These are phyloP conservation scores for Epicoccum sorghinum DNA, from an alignment of 2,329 filamentous ascomycete species.

Conservation along the genomic window DNA sequence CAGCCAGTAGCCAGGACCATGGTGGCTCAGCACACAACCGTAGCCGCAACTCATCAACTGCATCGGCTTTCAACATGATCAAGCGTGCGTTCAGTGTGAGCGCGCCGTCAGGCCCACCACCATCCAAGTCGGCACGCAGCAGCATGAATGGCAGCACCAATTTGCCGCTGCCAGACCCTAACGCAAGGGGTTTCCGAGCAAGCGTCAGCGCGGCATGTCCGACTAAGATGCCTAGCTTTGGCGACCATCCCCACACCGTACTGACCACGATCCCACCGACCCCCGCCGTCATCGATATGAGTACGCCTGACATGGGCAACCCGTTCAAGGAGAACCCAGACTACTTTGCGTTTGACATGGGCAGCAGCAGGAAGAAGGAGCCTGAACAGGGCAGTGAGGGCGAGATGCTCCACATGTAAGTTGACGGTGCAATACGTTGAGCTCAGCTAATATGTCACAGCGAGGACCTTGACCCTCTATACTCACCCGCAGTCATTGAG, in stretches of 20 bases:
- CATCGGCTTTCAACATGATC: conserved; percentile 36
- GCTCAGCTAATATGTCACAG: conserved; percentile 17
- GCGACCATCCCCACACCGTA: conserved; percentile 38
- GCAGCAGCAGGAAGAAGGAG: conserved; percentile 18
- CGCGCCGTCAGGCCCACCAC: conserved; percentile 24
- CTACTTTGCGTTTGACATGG: conserved; percentile 39
- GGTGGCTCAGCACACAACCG: conserved; percentile 20
- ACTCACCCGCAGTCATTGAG: conserved; percentile 27
- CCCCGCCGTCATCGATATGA: conserved; percentile 33
- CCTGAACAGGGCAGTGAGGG: conserved; percentile 17
- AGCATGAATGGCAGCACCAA: background rate
- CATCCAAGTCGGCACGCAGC: conserved; percentile 29
- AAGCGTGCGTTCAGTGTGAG: conserved; percentile 35
- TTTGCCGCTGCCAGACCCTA: conserved; percentile 35
- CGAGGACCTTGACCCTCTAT: conserved; percentile 40
- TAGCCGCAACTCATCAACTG: conserved; percentile 32
- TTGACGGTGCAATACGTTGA: background rate
- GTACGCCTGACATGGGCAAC: conserved; percentile 29
- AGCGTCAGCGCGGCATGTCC: conserved; percentile 47
- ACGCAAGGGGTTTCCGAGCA: conserved; percentile 34
- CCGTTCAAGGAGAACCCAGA: conserved; percentile 47
- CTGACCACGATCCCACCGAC: conserved; percentile 51
- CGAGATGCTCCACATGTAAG: conserved; percentile 38
- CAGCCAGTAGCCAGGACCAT: conserved; percentile 21
- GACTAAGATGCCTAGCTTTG: conserved; percentile 45